Conservation (phyloP, 441 rosid species). For the Populus hybrid region DNA sequence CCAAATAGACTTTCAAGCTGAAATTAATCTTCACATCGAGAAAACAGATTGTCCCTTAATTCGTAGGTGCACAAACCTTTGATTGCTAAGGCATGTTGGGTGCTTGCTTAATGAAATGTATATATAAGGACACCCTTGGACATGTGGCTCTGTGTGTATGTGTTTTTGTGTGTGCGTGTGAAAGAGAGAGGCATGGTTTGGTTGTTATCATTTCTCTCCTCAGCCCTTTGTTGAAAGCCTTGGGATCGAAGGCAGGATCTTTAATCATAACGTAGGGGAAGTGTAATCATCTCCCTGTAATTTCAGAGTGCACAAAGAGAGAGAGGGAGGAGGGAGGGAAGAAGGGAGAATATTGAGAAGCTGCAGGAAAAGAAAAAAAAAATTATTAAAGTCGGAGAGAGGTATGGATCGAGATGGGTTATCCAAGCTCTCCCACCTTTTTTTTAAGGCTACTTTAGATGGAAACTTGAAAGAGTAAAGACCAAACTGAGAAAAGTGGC, state of each 20-base stretch:
- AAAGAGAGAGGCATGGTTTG: constrained; percentile 33
- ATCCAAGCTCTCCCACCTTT: constrained; percentile 29
- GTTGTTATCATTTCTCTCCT: constrained; percentile 57
- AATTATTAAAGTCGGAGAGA: constrained; percentile 29
- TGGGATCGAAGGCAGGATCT: constrained; percentile 81
- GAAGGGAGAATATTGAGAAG: constrained; percentile 21
- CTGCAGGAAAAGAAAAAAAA: constrained; percentile 11
- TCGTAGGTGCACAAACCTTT: background rate
- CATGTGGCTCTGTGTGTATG: constrained; percentile 26
- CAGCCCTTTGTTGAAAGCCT: constrained; percentile 56
- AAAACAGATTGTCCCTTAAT: background rate
- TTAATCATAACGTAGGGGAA: constrained; percentile 51
- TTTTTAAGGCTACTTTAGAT: constrained; percentile 42
- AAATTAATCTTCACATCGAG: background rate
- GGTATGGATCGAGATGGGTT: constrained; percentile 30
- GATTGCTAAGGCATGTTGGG: background rate
- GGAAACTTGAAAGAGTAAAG: constrained; percentile 48
- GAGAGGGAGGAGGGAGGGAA: constrained; percentile 9
- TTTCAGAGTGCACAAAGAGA: constrained; percentile 35
- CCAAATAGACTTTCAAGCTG: no score
- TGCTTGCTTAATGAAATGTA: background rate
- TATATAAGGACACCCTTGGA: constrained; percentile 5
- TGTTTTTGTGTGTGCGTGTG: background rate
- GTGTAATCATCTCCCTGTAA: constrained; percentile 67
- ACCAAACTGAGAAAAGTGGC: constrained; percentile 22